phyloP scores from a whole-genome alignment of 495 filamentous ascomycete species.

The Cercophora sp. region DNA sequence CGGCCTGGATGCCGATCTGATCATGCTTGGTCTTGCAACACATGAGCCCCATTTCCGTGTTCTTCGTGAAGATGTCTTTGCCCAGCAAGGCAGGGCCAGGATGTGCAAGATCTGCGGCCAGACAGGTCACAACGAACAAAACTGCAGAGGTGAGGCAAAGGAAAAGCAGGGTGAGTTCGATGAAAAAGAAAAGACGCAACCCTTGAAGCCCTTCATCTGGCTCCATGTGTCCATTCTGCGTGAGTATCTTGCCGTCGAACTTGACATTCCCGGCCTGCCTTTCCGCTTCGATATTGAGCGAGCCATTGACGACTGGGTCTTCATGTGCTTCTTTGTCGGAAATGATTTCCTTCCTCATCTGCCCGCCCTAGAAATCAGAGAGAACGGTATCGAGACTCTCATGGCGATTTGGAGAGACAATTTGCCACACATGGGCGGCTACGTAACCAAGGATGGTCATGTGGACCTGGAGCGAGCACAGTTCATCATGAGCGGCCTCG shows the following conservation, averaged over 20 bases:
- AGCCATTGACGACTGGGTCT: constrained; percentile 99
- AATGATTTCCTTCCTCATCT: constrained; percentile 98
- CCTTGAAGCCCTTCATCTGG: constrained; percentile 94
- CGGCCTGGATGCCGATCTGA: constrained; percentile 93
- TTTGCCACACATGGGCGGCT: constrained; percentile 85
- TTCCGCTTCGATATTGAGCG: constrained; percentile 84
- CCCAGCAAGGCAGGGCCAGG: constrained; percentile 75
- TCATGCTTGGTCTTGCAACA: constrained; percentile 96
- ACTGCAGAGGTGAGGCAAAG: constrained; percentile 79
- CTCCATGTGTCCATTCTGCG: constrained; percentile 86
- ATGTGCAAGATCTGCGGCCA: constrained; percentile 86
- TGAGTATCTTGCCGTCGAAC: constrained; percentile 89
- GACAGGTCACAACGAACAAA: constrained; percentile 77
- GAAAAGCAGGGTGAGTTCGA: constrained; percentile 80
- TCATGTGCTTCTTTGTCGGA: constrained; percentile 99
- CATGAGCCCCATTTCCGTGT: constrained; percentile 98
- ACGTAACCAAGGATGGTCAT: constrained; percentile 89
- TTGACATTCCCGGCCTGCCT: constrained; percentile 72
- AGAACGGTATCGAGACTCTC: constrained; percentile 94
- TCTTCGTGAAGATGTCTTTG: constrained; percentile 94
- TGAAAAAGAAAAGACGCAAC: constrained; percentile 67
- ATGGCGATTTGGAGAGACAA: constrained; percentile 96
- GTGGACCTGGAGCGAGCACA: constrained; percentile 86
- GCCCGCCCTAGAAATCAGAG: constrained; percentile 92
- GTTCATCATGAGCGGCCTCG: constrained; percentile 80